Evolutionary conservation across 2,329 filamentous ascomycete genomes (phyloP), one percentile per base, ranked within the genome.

Genomic region (Colletotrichum echinochloae): DNA sequence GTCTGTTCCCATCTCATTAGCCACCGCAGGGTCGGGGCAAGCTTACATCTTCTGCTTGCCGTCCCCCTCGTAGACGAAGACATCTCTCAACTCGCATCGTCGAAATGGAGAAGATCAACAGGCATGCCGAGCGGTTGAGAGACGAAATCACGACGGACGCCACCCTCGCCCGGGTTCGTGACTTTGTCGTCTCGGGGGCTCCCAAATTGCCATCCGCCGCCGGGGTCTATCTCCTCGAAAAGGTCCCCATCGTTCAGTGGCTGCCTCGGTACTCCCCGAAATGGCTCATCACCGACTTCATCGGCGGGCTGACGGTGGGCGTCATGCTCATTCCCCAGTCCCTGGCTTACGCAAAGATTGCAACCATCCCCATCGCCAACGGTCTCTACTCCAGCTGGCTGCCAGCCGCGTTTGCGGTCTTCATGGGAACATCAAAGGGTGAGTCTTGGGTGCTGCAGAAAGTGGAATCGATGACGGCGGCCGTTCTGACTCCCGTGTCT

Each of bases 391-490:
- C 87, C 0, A 86, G 85, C 70, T 91, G 88, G 88, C 75, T 90
- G 3, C 88, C 88, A 1, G 84, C 86, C 4, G 82, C 83, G 0
- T 78, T 90, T 35, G 89, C 88, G 72, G 84, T 88, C 1, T 84
- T 90, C 63, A 88, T 90, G 82, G 88, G 88, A 1, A 89, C 88
- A 0, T 89, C 88, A 0, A 90, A 90, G 77, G 88, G 88, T 87
- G 68, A 74, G 77, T 60, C 8, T 6, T 0, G 46, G n/a, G n/a
- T n/a, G 0, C 3, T 2, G 2, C 18, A 20, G n/a, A 30, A 48
- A 1, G 0, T 44, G 20, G n/a, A 14, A 5, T 28, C 12, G 5
- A 8, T 5, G 30, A 7, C 28, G 26, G 20, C 66, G 5, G 5
- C 14, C 37, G 2, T 20, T 48, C 57, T 41, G 14, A 70, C 73